Evolutionary conservation across 108 stramenopile species (phyloP), one percentile per base, ranked within the genome.

Genomic region (Schizochytrium sp.): DNA sequence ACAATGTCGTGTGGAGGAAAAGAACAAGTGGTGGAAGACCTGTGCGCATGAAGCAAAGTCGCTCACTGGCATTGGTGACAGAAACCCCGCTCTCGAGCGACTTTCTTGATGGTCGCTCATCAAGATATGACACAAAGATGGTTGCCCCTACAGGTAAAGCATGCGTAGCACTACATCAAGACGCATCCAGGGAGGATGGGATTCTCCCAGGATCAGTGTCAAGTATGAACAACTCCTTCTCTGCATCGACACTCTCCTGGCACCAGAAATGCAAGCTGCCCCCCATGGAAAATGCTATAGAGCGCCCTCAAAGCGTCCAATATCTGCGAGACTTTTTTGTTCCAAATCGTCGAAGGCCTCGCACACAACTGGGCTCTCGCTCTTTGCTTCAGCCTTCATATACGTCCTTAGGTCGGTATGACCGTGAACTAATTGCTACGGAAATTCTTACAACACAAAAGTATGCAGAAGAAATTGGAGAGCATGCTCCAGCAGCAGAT

Each of bases 211-310:
- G 19, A 38, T 38, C 12, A 69, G 64, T 44, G 64, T 44, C 12
- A 44, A 38, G 64, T 44, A 69, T 69, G 10, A 12, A 44, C 64
- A 44, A 69, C 8, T 69, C 64, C 1, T 69, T 13, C 0, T 69
- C 64, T 38, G 64, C 64, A 15, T 44, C 42, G 42, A 69, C 64
- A 7, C 64, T 69, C 15, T 69, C 64, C 19, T 69, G 64, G 64
- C 64, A 69, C 28, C 64, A 69, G 44, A 69, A 69, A 44, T 69
- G 64, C 64, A 69, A 69, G 28, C 64, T 38, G 8, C 64, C 64
- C 10, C 64, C 64, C 64, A 69, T 69, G 64, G 44, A 1, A 8
- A 44, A 38, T 7, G 64, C 28, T 15, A 69, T 69, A 44, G 64
- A 69, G 12, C 64, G 64, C 19, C 64, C 64, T 7, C 64, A 69